phyloP scores from a whole-genome alignment of 257 asterid species.

The Salvia hispanica region DNA sequence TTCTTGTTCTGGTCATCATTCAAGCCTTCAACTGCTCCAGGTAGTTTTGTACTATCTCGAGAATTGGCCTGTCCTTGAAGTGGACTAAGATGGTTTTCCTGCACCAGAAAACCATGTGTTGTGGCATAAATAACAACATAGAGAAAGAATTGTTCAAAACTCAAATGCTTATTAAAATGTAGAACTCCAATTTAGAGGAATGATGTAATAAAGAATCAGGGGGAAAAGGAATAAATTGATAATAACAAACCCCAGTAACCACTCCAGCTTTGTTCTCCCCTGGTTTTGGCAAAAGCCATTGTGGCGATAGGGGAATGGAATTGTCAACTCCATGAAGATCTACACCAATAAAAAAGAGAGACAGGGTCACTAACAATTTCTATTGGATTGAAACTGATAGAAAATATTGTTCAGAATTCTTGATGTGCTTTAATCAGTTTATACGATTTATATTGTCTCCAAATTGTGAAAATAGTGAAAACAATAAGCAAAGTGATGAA shows the following conservation, averaged over 20 bases:
- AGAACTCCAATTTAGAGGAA: background rate
- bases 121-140: background rate
- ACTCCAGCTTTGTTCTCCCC: conserved; percentile 79
- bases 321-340: conserved; percentile 70
- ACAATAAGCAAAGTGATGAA: conserved; percentile 6
- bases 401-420: background rate
- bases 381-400: background rate
- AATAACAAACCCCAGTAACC: conserved; percentile 61
- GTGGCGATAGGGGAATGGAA: conserved; percentile 92
- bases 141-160: background rate
- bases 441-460: background rate
- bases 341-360: conserved; percentile 37
- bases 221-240: conserved; percentile 24
- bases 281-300: conserved; percentile 88
- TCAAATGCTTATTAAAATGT: background rate
- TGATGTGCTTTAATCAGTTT: background rate
- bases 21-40: conserved; percentile 54
- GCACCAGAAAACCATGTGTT: conserved; percentile 21
- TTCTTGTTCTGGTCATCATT: conserved; percentile 67
- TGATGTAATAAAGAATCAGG: conserved; percentile 15
- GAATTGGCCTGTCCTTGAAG: conserved; percentile 47
- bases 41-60: conserved; percentile 50
- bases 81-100: conserved; percentile 60
- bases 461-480: background rate
- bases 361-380: background rate